phyloP scores from a whole-genome alignment of 352 stramenopile genomes.

The Blastocystis sp. region DNA sequence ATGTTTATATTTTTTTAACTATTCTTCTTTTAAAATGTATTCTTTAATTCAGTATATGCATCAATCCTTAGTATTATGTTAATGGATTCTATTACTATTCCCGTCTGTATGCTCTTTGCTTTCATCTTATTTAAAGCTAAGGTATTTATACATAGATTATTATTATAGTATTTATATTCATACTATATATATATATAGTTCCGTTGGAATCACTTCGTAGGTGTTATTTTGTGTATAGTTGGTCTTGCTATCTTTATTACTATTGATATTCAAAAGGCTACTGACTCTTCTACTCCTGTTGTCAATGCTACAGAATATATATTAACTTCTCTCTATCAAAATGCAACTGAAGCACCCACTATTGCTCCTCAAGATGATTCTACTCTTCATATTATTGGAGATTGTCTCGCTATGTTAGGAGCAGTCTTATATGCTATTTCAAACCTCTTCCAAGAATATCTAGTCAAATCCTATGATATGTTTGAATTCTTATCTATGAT shows the following conservation, averaged over 20 bases:
- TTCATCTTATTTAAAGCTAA: conserved; percentile 17
- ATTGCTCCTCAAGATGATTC: too few species aligned
- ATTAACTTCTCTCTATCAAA: too few species aligned
- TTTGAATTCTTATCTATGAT: conserved; percentile 30
- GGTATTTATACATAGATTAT: too few species aligned
- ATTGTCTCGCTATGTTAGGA: not conserved
- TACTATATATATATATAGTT: too few species aligned
- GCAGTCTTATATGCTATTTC: conserved; percentile 14
- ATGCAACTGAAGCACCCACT: too few species aligned
- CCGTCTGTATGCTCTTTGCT: conserved; percentile 1
- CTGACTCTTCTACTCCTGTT: conserved; percentile 2
- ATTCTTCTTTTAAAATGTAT: too few species aligned
- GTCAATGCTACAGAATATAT: too few species aligned
- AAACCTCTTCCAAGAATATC: conserved; percentile 26
- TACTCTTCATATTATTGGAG: conserved; percentile 20
- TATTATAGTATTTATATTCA: too few species aligned
- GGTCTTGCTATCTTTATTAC: conserved; percentile 21
- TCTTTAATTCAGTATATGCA: too few species aligned
- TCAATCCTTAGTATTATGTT: conserved; percentile 30
- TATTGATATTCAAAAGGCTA: not conserved
- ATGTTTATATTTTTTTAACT: too few species aligned
- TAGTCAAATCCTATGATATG: conserved; percentile 31
- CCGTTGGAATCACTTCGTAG: not conserved
- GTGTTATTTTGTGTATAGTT: conserved; percentile 20
- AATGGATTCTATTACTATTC: conserved; percentile 36